A percentile compares a stretch with the other conserved stretches of the same genome.
Evolutionary conservation across 352 stramenopile species (phyloP).

Genomic region (Globisporangium irregulare): DNA sequence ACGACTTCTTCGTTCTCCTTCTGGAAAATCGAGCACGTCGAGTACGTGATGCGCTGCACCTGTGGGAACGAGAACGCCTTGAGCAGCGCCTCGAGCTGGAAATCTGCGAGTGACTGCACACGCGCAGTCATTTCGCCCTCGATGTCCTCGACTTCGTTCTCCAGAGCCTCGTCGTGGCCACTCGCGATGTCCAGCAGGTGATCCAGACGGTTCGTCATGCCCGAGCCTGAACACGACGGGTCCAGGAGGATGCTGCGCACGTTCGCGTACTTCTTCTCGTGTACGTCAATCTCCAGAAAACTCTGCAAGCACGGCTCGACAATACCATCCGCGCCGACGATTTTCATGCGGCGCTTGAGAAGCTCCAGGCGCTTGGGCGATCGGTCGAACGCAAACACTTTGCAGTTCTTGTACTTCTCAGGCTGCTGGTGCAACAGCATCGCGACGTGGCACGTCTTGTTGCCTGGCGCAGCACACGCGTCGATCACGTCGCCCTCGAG

Average conservation of each 20-base stretch:
- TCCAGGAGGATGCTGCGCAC: constrained; percentile 94
- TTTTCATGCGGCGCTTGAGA: constrained; percentile 85
- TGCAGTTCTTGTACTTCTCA: constrained; percentile 43
- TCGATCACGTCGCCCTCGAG: constrained; percentile 91
- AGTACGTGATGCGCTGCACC: constrained; percentile 95
- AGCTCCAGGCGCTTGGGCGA: constrained; percentile 84
- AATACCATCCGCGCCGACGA: constrained; percentile 72
- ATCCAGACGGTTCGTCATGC: constrained; percentile 92
- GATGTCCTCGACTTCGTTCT: constrained; percentile 36
- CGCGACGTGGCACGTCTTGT: constrained; percentile 98
- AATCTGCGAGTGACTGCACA: constrained; percentile 91
- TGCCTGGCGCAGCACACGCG: constrained; percentile 96
- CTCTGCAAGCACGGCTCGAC: constrained; percentile 86
- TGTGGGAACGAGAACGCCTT: constrained; percentile 95
- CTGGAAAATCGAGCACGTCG: constrained; percentile 95
- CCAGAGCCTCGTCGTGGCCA: constrained; percentile 44
- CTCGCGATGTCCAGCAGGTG: constrained; percentile 89
- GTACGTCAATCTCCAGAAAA: constrained; percentile 89
- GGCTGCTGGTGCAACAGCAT: constrained; percentile 84
- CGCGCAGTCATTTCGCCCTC: constrained; percentile 65
- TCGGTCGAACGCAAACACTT: constrained; percentile 95
- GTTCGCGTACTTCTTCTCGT: constrained; percentile 74
- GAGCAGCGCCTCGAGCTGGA: constrained; percentile 92
- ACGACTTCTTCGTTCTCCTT: constrained; percentile 97
- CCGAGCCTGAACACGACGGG: constrained; percentile 95